Base-by-base conservation (phyloP, 78 protist species). In the Monosiga brevicollis region DNA sequence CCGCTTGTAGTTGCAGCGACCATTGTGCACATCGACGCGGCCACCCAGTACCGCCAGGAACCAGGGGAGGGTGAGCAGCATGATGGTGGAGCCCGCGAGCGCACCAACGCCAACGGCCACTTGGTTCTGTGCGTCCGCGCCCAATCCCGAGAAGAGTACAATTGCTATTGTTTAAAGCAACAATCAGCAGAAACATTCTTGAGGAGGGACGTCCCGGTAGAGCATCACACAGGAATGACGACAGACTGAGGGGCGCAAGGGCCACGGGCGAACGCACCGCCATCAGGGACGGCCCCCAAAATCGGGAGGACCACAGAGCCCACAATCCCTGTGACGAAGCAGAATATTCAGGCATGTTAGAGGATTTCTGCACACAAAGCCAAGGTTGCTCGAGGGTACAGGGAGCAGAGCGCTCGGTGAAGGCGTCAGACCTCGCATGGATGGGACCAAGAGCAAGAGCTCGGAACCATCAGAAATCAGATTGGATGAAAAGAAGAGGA, bases 261-360 rank as follows among this genome's bases (percentile, higher is more conserved):
- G n/a, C n/a, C n/a, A n/a, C n/a, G n/a, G n/a, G n/a, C n/a, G n/a
- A n/a, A n/a, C n/a, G n/a, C n/a, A n/a, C n/a, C 87, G 25, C 92
- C 94, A 62, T 94, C 97, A 11, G 97, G 97, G 76, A 93, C 89
- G 9, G 97, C 97, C 0, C 95, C 94, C 1, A 93, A 35, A n/a
- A 93, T 39, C 77, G 96, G 96, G 10, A 93, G 87, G 24, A 93
- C 83, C 0, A 93, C 39, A 32, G 88, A 79, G 80, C 96, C 96
- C 32, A 93, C 89, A 11, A 93, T 10, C 29, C 15, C 62, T 49
- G 15, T 15, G 62, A 49, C 15, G 6, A 15, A 6, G 87, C 29
- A 20, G 62, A 49, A 49, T 49, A 24, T 85, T 23, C 11, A 2
- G 20, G 2, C 20, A 39, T 9, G 29, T 1, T 3, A 24, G 1